Evolutionary conservation across 2,329 filamentous ascomycete genomes (phyloP).

Genomic region (Intubia oerlemansii): DNA sequence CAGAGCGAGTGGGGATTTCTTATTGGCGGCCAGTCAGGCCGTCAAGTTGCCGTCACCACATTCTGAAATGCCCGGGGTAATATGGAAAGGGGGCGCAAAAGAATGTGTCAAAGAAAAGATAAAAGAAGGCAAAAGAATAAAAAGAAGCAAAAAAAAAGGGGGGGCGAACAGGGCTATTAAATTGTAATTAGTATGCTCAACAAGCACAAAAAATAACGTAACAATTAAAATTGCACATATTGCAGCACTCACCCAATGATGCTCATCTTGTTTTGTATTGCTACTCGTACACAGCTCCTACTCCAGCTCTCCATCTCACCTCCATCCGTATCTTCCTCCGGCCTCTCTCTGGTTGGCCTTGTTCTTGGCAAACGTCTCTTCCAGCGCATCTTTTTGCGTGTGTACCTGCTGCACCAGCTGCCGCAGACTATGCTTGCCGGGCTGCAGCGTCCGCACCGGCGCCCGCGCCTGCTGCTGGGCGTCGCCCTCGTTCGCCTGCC

Average conservation of each 20-base stretch:
- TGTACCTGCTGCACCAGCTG: constrained; percentile 71
- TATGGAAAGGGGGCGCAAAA: no score
- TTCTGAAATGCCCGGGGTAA: constrained; percentile 19
- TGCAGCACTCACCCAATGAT: neutral
- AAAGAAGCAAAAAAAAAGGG: neutral
- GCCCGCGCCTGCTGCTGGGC: constrained; percentile 58
- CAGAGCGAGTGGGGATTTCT: constrained; percentile 41
- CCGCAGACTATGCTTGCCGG: constrained; percentile 74
- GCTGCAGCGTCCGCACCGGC: constrained; percentile 60
- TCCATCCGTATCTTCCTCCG: constrained; percentile 68
- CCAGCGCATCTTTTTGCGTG: constrained; percentile 66
- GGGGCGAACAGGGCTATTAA: no score
- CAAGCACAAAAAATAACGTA: neutral
- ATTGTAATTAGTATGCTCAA: neutral
- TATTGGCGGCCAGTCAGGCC: constrained; percentile 25
- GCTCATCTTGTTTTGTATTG: neutral
- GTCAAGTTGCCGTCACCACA: constrained; percentile 28
- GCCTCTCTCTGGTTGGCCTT: constrained; percentile 64
- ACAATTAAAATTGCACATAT: neutral
- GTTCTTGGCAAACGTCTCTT: constrained; percentile 71
- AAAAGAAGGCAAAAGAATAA: neutral
- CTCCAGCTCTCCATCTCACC: constrained; percentile 18
- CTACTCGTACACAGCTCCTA: no score
- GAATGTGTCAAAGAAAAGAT: neutral
- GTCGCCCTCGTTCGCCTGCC: constrained; percentile 46